phyloP scores from a whole-genome alignment of 352 stramenopile genomes.

The Globisporangium yorkense region DNA sequence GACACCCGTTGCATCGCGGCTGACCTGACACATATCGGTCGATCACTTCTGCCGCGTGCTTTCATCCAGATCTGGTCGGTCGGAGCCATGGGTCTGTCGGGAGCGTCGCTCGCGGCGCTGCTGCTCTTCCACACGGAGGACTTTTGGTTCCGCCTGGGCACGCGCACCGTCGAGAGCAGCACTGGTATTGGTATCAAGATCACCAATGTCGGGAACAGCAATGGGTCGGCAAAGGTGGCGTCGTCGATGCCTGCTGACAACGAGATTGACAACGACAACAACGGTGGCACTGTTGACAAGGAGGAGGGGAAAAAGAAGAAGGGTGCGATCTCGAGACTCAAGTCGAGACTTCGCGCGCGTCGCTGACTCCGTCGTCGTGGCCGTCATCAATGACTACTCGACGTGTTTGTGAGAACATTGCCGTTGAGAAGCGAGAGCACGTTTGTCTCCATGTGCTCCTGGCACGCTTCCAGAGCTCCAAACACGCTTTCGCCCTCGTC shows the following conservation, averaged over 20 bases:
- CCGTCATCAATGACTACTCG: no score
- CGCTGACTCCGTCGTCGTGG: background rate
- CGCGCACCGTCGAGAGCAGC: background rate
- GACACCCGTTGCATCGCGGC: background rate
- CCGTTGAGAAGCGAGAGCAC: no score
- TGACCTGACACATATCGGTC: background rate
- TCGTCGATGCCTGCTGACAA: background rate
- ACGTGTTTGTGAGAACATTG: no score
- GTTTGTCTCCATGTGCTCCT: no score
- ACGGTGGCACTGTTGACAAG: background rate
- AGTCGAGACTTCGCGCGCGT: background rate
- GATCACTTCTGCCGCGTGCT: background rate
- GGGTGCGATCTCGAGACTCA: background rate
- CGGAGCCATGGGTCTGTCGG: conserved; percentile 39
- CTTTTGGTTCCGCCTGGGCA: conserved; percentile 37
- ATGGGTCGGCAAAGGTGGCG: background rate
- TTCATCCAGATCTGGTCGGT: conserved; percentile 41
- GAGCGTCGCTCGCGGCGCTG: conserved; percentile 27
- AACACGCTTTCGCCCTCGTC: background rate
- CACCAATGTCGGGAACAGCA: background rate
- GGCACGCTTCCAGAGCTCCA: no score
- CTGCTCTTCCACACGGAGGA: conserved; percentile 45
- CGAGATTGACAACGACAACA: background rate
- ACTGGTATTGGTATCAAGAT: background rate
- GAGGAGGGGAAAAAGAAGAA: background rate